phyloP scores from a whole-genome alignment of 2,329 filamentous ascomycete species.

The Didymella glomerata region DNA sequence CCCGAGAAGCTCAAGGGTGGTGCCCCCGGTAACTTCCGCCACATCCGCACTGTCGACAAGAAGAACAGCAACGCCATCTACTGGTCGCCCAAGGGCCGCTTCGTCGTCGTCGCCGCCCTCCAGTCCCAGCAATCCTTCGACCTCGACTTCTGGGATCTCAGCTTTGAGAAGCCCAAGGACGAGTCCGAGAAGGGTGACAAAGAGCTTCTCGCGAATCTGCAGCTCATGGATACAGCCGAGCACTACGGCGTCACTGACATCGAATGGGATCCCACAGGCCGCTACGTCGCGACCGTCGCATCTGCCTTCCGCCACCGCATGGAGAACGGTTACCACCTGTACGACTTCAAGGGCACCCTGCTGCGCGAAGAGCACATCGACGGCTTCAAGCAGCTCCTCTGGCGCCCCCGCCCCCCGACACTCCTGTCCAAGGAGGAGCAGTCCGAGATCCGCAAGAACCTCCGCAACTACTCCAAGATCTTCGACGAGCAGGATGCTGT shows the following conservation, averaged over 20 bases:
- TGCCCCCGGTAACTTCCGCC: slow-evolving; percentile 90
- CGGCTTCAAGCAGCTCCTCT: slow-evolving; percentile 97
- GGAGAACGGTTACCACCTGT: slow-evolving; percentile 99
- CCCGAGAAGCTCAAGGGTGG: slow-evolving; percentile 91
- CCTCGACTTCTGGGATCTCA: slow-evolving; percentile 96
- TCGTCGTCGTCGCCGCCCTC: slow-evolving; percentile 93
- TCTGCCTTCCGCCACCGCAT: slow-evolving; percentile 96
- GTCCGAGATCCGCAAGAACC: slow-evolving; percentile 96
- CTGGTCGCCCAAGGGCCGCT: slow-evolving; percentile 95
- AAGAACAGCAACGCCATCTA: slow-evolving; percentile 99
- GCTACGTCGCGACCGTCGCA: slow-evolving; percentile 92
- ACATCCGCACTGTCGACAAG: slow-evolving; percentile 93
- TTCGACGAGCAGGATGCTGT: slow-evolving; percentile 97
- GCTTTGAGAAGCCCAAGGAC: slow-evolving; percentile 79
- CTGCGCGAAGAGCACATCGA: slow-evolving; percentile 92
- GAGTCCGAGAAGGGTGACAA: slow-evolving; percentile 94
- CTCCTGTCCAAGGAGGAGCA: slow-evolving; percentile 96
- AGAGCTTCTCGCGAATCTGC: slow-evolving; percentile 91
- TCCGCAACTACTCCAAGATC: slow-evolving; percentile 91
- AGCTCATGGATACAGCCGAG: slow-evolving; percentile 91
- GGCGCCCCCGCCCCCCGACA: slow-evolving; percentile 91
- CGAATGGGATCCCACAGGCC: slow-evolving; percentile 96
- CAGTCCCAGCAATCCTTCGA: slow-evolving; percentile 93
- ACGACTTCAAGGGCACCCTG: slow-evolving; percentile 91
- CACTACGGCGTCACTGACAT: slow-evolving; percentile 98